These are phyloP conservation scores for Ramaria sp. DNA, from an alignment of 768 basidiomycete species.

Conservation along the genomic window DNA sequence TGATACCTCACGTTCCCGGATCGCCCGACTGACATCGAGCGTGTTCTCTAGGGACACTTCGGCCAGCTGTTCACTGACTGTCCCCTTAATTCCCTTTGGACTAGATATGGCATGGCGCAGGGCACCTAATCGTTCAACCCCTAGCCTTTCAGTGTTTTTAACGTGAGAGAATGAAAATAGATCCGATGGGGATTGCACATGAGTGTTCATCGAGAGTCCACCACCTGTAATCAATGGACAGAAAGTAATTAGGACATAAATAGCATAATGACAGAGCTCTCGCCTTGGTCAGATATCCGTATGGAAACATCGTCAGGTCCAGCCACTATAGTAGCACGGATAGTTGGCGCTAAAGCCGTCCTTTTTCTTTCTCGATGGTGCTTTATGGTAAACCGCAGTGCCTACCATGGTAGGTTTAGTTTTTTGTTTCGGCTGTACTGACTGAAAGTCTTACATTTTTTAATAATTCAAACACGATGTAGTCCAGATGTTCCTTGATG, in stretches of 20 bases:
- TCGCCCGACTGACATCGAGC: slow-evolving; percentile 14
- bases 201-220: slow-evolving; percentile 41
- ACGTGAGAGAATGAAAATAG: slow-evolving; percentile 86
- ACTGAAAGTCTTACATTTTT: slow-evolving; percentile 55
- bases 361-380: neutral
- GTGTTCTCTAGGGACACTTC: slow-evolving; percentile 26
- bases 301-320: slow-evolving; percentile 66
- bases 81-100: slow-evolving; percentile 58
- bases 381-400: slow-evolving; percentile 54
- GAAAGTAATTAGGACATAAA: slow-evolving; percentile 2
- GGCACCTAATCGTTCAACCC: slow-evolving; percentile 55
- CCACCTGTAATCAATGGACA: slow-evolving; percentile 40
- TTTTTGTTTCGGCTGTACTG: neutral
- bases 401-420: slow-evolving; percentile 26
- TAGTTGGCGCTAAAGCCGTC: slow-evolving; percentile 35
- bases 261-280: neutral
- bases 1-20: slow-evolving; percentile 33
- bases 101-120: slow-evolving; percentile 52
- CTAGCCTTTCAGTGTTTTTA: slow-evolving; percentile 62
- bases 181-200: slow-evolving; percentile 57
- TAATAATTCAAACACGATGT: slow-evolving; percentile 81
- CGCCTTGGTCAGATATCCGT: slow-evolving; percentile 88
- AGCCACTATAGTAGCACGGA: slow-evolving; percentile 66
- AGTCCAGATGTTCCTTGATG: slow-evolving; percentile 84
- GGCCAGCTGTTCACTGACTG: slow-evolving; percentile 68